Evolutionary conservation across 805 yeast species (phyloP).

Genomic region (Barnettozyma pratensis): DNA sequence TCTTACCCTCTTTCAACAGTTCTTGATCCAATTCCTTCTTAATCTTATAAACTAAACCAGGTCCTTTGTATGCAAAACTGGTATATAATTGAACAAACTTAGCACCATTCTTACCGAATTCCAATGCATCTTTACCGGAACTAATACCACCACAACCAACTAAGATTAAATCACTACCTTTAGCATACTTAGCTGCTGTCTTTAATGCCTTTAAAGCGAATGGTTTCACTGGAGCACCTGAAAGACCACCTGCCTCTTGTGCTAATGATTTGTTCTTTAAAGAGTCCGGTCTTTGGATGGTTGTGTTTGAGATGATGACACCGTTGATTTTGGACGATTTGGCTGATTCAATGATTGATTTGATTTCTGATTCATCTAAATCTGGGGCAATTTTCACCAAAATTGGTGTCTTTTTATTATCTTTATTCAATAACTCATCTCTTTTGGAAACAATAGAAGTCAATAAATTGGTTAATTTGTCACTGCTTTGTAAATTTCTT

Average conservation of each 20-base stretch:
- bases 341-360: slow-evolving; percentile 77
- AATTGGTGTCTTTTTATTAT: slow-evolving; percentile 61
- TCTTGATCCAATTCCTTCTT: slow-evolving; percentile 55
- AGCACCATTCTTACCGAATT: slow-evolving; percentile 92
- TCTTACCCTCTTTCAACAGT: slow-evolving; percentile 66
- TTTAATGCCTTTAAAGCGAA: slow-evolving; percentile 66
- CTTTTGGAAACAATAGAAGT: slow-evolving; percentile 67
- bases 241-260: slow-evolving; percentile 76
- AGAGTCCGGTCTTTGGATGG: slow-evolving; percentile 71
- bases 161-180: slow-evolving; percentile 65
- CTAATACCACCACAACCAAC: slow-evolving; percentile 95
- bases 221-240: slow-evolving; percentile 90
- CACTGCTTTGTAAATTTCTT: slow-evolving; percentile 77
- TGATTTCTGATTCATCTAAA: slow-evolving; percentile 72
- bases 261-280: slow-evolving; percentile 48
- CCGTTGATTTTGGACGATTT: slow-evolving; percentile 80
- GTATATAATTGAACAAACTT: slow-evolving; percentile 84
- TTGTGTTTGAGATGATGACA: slow-evolving; percentile 87
- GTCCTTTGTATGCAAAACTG: slow-evolving; percentile 88
- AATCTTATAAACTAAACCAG: slow-evolving; percentile 66
- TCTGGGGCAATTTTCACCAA: slow-evolving; percentile 94
- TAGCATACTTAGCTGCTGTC: slow-evolving; percentile 68
- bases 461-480: slow-evolving; percentile 63
- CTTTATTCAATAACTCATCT: slow-evolving; percentile 40
- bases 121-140: slow-evolving; percentile 83